Evolutionary conservation across 805 yeast genomes (phyloP).

Genomic region (Schwanniomyces pseudopolymorphus): DNA sequence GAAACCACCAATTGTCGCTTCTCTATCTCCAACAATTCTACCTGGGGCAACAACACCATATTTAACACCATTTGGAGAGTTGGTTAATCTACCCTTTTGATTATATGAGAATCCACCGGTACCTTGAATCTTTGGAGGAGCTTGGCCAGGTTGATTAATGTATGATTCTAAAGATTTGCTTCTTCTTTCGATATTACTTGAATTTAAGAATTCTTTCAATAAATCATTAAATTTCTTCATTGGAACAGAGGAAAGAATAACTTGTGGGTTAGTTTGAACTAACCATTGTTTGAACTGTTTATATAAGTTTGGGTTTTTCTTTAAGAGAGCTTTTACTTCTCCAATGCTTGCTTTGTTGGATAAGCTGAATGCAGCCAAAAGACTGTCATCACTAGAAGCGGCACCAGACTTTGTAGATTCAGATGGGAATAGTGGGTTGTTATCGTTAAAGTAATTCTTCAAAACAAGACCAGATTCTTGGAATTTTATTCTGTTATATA

Average conservation of each 20-base stretch:
- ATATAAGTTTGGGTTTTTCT: conserved; percentile 47
- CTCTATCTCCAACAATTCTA: conserved; percentile 52
- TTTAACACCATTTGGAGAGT: conserved; percentile 69
- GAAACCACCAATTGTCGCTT: conserved; percentile 54
- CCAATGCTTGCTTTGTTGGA: conserved; percentile 22
- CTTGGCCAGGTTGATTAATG: conserved; percentile 15
- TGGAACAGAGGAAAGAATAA: conserved; percentile 22
- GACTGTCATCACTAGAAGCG: conserved; percentile 19
- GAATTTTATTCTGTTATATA: conserved; percentile 62
- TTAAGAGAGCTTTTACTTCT: conserved; percentile 33
- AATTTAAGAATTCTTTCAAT: conserved; percentile 32
- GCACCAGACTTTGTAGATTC: conserved; percentile 19
- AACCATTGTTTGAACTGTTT: conserved; percentile 56
- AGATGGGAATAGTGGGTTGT: conserved; percentile 45
- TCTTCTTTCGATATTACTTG: conserved; percentile 20
- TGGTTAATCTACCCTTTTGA: conserved; percentile 64
- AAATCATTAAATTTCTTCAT: conserved; percentile 23
- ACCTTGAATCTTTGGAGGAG: conserved; percentile 47
- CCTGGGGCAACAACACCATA: conserved; percentile 63
- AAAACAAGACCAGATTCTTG: conserved; percentile 65
- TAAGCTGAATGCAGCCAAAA: conserved; percentile 33
- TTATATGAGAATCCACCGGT: conserved; percentile 76
- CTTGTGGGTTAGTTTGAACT: conserved; percentile 46
- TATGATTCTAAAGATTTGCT: conserved; percentile 22
- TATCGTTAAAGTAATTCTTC: conserved; percentile 24